Evolutionary conservation across 305 asterid species (phyloP).

Genomic region (Solanum aculeatissimum): DNA sequence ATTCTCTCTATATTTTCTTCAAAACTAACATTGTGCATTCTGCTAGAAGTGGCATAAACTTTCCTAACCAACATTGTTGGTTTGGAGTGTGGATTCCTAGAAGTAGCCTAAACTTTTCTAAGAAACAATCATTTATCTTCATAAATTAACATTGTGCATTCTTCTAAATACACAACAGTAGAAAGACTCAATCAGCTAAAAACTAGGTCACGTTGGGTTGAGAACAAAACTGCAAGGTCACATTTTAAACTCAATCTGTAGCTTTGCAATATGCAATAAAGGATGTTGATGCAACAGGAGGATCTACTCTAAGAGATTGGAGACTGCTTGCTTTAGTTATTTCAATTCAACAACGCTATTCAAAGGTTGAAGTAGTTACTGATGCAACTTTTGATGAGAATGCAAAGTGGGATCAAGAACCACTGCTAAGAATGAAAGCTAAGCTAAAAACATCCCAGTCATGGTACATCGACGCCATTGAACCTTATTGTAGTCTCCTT

Average conservation of each 20-base stretch:
- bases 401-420: slow-evolving; percentile 90
- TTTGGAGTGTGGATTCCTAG: no score
- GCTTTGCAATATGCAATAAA: slow-evolving; percentile 76
- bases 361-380: slow-evolving; percentile 76
- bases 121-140: no score
- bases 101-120: no score
- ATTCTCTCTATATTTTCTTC: no score
- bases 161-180: no score
- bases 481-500: slow-evolving; percentile 79
- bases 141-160: no score
- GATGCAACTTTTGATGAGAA: slow-evolving; percentile 97
- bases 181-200: no score
- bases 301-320: slow-evolving; percentile 81
- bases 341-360: slow-evolving; percentile 77
- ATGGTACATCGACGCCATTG: slow-evolving; percentile 63
- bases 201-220: no score
- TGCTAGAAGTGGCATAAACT: no score
- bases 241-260: background rate
- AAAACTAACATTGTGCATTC: no score
- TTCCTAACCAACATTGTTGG: no score
- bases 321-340: slow-evolving; percentile 81
- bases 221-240: no score
- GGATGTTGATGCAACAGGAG: slow-evolving; percentile 87
- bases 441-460: slow-evolving; percentile 77
- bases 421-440: slow-evolving; percentile 80